Evolutionary conservation across 345 rosid species (phyloP).

Genomic region (Passiflora organensis): DNA sequence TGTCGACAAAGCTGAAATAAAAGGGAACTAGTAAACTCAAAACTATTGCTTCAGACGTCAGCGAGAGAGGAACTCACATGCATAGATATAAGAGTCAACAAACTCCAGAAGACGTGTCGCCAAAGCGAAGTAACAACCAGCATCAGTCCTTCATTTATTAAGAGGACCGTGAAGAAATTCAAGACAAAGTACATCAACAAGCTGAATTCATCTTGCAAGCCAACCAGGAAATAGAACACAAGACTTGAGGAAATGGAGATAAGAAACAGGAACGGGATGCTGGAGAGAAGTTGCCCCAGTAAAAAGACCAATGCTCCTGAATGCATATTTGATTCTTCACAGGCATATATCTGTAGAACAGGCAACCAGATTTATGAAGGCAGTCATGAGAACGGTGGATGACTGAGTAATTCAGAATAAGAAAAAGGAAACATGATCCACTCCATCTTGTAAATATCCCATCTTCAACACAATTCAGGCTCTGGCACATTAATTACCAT

Average conservation of each 20-base stretch:
- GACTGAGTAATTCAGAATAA: no score
- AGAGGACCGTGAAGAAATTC: conserved; percentile 83
- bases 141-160: conserved; percentile 89
- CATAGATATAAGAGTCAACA: conserved; percentile 48
- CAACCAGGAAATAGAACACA: conserved; percentile 85
- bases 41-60: no score
- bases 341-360: conserved; percentile 58
- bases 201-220: conserved; percentile 83
- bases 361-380: conserved; percentile 5
- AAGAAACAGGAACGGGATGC: conserved; percentile 96
- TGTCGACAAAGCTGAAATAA: no score
- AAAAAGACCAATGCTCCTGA: conserved; percentile 86
- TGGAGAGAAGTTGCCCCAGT: conserved; percentile 84
- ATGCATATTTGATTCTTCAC: conserved; percentile 86
- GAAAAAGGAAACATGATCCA: no score
- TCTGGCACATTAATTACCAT: no score
- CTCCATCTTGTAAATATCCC: no score
- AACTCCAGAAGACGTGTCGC: conserved; percentile 74
- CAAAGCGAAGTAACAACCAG: conserved; percentile 61
- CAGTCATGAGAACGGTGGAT: neutral
- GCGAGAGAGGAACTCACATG: no score
- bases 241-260: conserved; percentile 95
- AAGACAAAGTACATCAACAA: conserved; percentile 97
- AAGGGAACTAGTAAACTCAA: no score
- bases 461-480: no score